phyloP scores from a whole-genome alignment of 2,329 filamentous ascomycete species.

The Aspergillus sp. region DNA sequence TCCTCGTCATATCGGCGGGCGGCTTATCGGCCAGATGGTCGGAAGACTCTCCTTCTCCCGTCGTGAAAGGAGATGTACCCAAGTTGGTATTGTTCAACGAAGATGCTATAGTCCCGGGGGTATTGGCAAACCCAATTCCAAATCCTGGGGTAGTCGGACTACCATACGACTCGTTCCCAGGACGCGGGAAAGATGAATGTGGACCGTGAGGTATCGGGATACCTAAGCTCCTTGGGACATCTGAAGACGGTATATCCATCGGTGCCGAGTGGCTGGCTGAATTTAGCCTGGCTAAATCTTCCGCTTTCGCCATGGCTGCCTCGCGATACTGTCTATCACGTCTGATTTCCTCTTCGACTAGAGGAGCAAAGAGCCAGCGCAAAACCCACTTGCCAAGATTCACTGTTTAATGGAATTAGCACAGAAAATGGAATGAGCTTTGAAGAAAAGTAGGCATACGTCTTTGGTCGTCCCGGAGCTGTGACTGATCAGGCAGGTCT shows the following conservation, averaged over 20 bases:
- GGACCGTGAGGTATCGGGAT: conserved; percentile 31
- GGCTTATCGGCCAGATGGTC: conserved; percentile 45
- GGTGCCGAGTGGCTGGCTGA: conserved; percentile 54
- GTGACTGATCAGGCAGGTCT: conserved; percentile 64
- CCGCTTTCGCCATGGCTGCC: conserved; percentile 59
- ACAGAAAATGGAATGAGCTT: neutral
- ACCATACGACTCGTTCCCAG: conserved; percentile 56
- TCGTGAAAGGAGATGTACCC: conserved; percentile 24
- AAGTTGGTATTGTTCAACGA: conserved; percentile 24
- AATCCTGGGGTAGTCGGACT: conserved; percentile 69
- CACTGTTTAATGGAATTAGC: conserved; percentile 48
- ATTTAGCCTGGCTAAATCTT: conserved; percentile 54
- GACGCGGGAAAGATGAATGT: conserved; percentile 53
- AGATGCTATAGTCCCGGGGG: conserved; percentile 49
- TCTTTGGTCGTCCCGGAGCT: conserved; percentile 89
- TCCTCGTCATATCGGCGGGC: conserved; percentile 44
- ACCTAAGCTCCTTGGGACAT: conserved; percentile 20
- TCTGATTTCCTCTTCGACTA: conserved; percentile 86
- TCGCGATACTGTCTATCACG: conserved; percentile 72
- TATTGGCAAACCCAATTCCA: conserved; percentile 67
- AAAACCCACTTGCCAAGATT: conserved; percentile 97
- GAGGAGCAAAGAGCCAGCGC: conserved; percentile 80
- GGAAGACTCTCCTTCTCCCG: conserved; percentile 22
- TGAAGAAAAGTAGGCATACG: conserved; percentile 51
- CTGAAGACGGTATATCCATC: conserved; percentile 50